A percentile compares a stretch with the other conserved stretches of the same genome.
Conservation (phyloP, 441 rosid genomes). For the Populus tomentosa region DNA sequence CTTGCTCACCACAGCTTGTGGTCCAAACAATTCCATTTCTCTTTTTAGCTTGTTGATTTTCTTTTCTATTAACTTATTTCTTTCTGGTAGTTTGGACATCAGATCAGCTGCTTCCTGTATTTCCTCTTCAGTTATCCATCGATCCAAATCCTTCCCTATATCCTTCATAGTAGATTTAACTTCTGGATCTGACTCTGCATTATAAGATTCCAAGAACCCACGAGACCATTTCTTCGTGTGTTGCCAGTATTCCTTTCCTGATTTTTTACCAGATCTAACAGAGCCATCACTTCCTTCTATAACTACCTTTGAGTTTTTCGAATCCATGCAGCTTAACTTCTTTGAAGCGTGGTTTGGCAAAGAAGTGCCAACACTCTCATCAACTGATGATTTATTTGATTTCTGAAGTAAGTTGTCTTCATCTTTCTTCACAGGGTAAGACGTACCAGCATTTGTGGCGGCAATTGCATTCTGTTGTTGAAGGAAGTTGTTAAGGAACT, state of each 20-base stretch:
- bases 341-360: slow-evolving; percentile 27
- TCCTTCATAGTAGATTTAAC: slow-evolving; percentile 76
- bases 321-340: slow-evolving; percentile 22
- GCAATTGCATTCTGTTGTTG: slow-evolving; percentile 51
- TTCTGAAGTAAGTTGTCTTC: slow-evolving; percentile 38
- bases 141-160: slow-evolving; percentile 84
- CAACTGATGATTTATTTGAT: slow-evolving; percentile 25
- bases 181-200: slow-evolving; percentile 82
- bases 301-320: slow-evolving; percentile 48
- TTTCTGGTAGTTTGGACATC: slow-evolving; percentile 54
- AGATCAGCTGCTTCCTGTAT: slow-evolving; percentile 75
- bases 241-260: slow-evolving; percentile 88
- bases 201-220: slow-evolving; percentile 73
- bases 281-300: slow-evolving; percentile 92
- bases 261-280: slow-evolving; percentile 65
- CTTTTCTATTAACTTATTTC: slow-evolving; percentile 66
- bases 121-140: slow-evolving; percentile 94
- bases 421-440: slow-evolving; percentile 34
- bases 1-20: slow-evolving; percentile 90
- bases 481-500: slow-evolving; percentile 44
- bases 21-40: slow-evolving; percentile 92
- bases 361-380: slow-evolving; percentile 31
- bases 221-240: slow-evolving; percentile 96
- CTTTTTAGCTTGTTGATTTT: slow-evolving; percentile 75
- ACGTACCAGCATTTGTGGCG: slow-evolving; percentile 29